Evolutionary conservation across 1,284 basidiomycete species (phyloP), one percentile per base, ranked within the genome.

Genomic region (Bjerkandera adusta): DNA sequence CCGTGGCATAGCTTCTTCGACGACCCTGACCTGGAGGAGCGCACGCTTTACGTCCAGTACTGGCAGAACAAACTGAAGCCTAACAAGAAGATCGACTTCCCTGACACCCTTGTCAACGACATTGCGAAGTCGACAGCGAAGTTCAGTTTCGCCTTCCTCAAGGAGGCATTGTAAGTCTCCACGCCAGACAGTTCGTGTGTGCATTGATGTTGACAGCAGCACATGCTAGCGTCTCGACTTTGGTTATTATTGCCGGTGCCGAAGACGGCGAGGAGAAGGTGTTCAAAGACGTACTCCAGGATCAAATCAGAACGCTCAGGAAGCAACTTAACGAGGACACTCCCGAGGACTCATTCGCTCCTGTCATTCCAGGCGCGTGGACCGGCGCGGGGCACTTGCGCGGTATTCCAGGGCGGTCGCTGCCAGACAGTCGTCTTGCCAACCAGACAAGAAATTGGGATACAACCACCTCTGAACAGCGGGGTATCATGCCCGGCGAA

Each of bases 71-170:
- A 90, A 62, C 74, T 91, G 45, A 64, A 68, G 47, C 57, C 64
- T 55, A 89, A 85, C 63, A 65, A 77, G 34, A 65, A 73, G 13
- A 73, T 91, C 51, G 65, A 69, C 0, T 89, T 88, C 68, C 79
- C 89, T 0, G 80, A 89, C 50, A 53, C 66, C 12, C 70, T 91
- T 24, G 69, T 83, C 4, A 63, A 75, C 20, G 75, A 83, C 50
- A 67, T 88, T 18, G 85, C 82, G 1, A 66, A 73, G 12, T 53
- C 66, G 47, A 91, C 88, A 0, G 66, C 73, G 18, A 69, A 72
- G 24, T 91, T 91, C 67, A 87, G 83, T 52, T 92, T 90, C 59
- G 87, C 89, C 0, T 90, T 89, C 61, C 71, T 92, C 56, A 91
- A 91, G 59, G 89, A 91, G 66, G 85, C 79, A 4, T 91, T 92